These are phyloP conservation scores for Cladosporium velox DNA, from an alignment of 2,329 filamentous ascomycete genomes.

Conservation along the genomic window DNA sequence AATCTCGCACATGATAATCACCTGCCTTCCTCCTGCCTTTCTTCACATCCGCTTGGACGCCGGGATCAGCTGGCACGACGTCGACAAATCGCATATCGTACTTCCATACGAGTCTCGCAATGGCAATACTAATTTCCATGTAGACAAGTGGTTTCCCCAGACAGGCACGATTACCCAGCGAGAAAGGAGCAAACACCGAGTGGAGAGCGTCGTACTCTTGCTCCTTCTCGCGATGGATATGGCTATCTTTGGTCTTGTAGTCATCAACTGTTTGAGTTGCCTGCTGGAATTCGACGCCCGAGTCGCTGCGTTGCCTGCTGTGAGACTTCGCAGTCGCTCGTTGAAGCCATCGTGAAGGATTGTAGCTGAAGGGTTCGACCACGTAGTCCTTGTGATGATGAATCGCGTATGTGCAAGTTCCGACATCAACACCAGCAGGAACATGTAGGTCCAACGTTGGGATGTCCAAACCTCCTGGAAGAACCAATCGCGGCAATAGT, in stretches of 20 bases:
- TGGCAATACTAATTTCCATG: constrained; percentile 30
- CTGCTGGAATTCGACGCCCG: constrained; percentile 2
- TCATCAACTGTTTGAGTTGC: background rate
- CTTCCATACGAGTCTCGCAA: constrained; percentile 31
- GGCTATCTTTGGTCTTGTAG: background rate
- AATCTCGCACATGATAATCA: constrained; percentile 72
- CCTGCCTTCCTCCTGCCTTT: constrained; percentile 53
- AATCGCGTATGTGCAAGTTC: constrained; percentile 39
- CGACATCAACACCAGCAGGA: constrained; percentile 39
- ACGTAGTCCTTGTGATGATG: constrained; percentile 40
- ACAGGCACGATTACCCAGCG: constrained; percentile 68
- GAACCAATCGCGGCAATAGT: constrained; percentile 39
- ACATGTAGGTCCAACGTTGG: constrained; percentile 38
- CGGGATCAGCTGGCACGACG: constrained; percentile 18
- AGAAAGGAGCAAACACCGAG: constrained; percentile 74
- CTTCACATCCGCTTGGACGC: constrained; percentile 56
- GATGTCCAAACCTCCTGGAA: constrained; percentile 36
- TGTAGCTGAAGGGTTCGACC: constrained; percentile 31
- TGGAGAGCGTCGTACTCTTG: constrained; percentile 39
- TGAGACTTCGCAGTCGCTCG: background rate
- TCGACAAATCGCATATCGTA: constrained; percentile 31
- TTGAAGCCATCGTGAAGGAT: constrained; percentile 34
- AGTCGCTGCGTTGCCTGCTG: constrained; percentile 5
- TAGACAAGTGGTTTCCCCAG: constrained; percentile 60
- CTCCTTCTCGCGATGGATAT: background rate